These are phyloP conservation scores for Ogataea siamensis DNA, from an alignment of 805 yeast genomes.

Conservation along the genomic window DNA sequence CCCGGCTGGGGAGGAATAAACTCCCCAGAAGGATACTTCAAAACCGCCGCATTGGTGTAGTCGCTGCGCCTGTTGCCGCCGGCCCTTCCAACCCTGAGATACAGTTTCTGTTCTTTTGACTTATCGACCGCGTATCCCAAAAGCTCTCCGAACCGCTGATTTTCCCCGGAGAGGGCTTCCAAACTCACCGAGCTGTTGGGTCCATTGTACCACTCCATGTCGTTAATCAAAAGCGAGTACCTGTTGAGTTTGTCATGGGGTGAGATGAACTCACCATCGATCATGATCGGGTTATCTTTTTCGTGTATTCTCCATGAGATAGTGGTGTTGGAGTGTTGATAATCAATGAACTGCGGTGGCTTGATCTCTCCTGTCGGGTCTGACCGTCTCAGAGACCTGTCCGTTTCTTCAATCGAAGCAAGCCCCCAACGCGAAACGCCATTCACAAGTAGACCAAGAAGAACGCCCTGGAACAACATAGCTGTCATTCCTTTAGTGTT, in stretches of 20 bases:
- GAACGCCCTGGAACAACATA: slow-evolving; percentile 75
- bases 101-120: slow-evolving; percentile 40
- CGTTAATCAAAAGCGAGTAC: slow-evolving; percentile 70
- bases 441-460: slow-evolving; percentile 75
- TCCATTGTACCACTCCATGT: slow-evolving; percentile 73
- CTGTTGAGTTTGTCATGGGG: slow-evolving; percentile 41
- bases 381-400: slow-evolving; percentile 60
- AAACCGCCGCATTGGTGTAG: slow-evolving; percentile 60
- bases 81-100: slow-evolving; percentile 52
- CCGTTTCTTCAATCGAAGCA: slow-evolving; percentile 84
- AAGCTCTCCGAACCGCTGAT: slow-evolving; percentile 31
- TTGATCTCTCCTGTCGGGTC: slow-evolving; percentile 60
- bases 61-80: slow-evolving; percentile 45
- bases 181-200: slow-evolving; percentile 44
- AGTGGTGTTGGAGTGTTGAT: slow-evolving; percentile 31
- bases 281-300: slow-evolving; percentile 17
- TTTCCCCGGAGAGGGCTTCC: slow-evolving; percentile 32
- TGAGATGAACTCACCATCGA: slow-evolving; percentile 26
- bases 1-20: slow-evolving; percentile 31
- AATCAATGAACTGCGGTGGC: slow-evolving; percentile 50
- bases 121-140: slow-evolving; percentile 34
- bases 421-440: slow-evolving; percentile 94
- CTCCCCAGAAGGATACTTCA: slow-evolving; percentile 59
- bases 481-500: slow-evolving; percentile 70
- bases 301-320: slow-evolving; percentile 37